phyloP scores from a whole-genome alignment of 169 alveolate genomes.

The Plasmodium chabaudi region DNA sequence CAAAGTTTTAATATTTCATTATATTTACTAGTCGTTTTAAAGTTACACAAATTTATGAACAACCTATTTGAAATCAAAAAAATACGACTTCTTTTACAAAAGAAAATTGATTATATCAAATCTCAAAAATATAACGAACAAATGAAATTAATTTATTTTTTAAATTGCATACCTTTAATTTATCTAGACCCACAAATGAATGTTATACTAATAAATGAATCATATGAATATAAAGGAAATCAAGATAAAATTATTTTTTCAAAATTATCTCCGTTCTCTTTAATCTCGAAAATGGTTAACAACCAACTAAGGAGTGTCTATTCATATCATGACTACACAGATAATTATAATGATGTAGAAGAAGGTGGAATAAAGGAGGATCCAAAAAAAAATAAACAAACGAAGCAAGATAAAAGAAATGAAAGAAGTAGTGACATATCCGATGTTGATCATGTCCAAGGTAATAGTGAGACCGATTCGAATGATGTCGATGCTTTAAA shows the following conservation, averaged over 20 bases:
- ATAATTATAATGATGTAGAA: constrained; percentile 7
- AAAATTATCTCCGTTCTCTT: constrained; percentile 61
- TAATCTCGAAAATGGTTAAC: constrained; percentile 17
- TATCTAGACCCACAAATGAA: constrained; percentile 70
- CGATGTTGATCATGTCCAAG: not conserved
- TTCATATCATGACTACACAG: constrained; percentile 61
- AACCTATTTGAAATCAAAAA: constrained; percentile 65
- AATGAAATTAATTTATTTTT: constrained; percentile 25
- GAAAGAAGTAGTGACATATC: not conserved
- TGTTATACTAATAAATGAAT: constrained; percentile 61
- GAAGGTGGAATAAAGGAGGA: not conserved
- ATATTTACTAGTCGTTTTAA: constrained; percentile 37
- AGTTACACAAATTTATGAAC: constrained; percentile 57
- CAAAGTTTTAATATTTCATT: constrained; percentile 30
- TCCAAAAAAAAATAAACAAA: not conserved
- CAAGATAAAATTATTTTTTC: constrained; percentile 60
- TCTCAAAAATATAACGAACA: constrained; percentile 1
- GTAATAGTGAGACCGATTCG: not conserved
- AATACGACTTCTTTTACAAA: constrained; percentile 17
- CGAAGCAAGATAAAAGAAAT: not conserved
- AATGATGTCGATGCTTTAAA: not conserved
- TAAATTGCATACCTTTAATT: constrained; percentile 53
- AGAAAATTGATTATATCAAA: constrained; percentile 15
- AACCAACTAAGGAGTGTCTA: constrained; percentile 46
- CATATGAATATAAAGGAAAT: constrained; percentile 40